Evolutionary conservation across 495 filamentous ascomycete genomes (phyloP), one percentile per base, ranked within the genome.

Genomic region (Entonaema liquescens): DNA sequence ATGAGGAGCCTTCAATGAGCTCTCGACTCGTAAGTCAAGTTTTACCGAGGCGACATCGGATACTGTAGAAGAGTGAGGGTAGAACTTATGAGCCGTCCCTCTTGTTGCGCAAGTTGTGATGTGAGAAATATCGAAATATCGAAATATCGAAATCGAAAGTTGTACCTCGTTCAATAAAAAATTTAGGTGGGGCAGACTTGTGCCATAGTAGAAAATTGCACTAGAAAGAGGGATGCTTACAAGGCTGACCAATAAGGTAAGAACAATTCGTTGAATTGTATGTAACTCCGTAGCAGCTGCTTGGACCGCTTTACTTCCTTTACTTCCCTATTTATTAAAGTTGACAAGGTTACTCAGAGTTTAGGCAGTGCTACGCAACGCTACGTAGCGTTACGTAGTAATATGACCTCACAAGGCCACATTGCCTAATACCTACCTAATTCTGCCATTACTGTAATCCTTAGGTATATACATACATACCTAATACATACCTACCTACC

Each of bases 381-480:
- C n/a, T n/a, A n/a, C n/a, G 28, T 36, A 50, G 57, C 42, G 38
- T 31, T 65, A 62, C 33, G 33, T 73, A 69, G 66, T 62, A 70
- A 70, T 73, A 47, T 47, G 71, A 73, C 71, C 71, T 73, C 71
- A 73, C 71, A 67, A 67, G 62, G 53, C 61, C 70, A 65, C 60
- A 62, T 65, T 35, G 35, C 56, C 13, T 47, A 60, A 35, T 69
- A 42, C 21, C 23, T 57, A 56, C 28, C 36, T 56, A n/a, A 29
- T 56, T 55, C 17, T 47, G 21, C 42, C 19, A 8, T 23, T 44
- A 44, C 40, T 21, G 8, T 44, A 44, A 44, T 44, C 40, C n/a
- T n/a, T n/a, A n/a, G n/a, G n/a, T n/a, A n/a, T n/a, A n/a, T n/a
- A n/a, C n/a, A n/a, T n/a, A n/a, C n/a, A n/a, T n/a, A n/a, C n/a